Conservation (phyloP, 169 alveolate genomes). For the Plasmodium blacklocki region DNA sequence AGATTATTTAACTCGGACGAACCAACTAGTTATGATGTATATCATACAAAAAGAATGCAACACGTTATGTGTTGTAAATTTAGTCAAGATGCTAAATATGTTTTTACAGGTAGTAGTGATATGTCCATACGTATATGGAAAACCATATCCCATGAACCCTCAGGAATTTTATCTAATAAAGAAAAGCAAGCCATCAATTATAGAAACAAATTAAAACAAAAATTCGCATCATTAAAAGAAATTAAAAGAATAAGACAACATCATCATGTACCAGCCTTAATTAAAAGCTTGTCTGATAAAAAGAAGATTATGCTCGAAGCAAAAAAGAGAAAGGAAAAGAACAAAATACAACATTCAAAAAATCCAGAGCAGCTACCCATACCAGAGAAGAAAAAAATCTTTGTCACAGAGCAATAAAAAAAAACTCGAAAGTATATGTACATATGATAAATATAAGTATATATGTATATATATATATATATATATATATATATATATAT, state of each 20-base stretch:
- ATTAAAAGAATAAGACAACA: slow-evolving; percentile 90
- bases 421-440: background rate
- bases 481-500: slow-evolving; percentile 18
- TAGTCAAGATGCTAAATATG: slow-evolving; percentile 95
- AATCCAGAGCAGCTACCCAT: slow-evolving; percentile 27
- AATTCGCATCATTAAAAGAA: slow-evolving; percentile 88
- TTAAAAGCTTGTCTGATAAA: slow-evolving; percentile 84
- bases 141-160: slow-evolving; percentile 83
- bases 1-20: slow-evolving; percentile 94
- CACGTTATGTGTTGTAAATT: slow-evolving; percentile 91
- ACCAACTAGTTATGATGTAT: slow-evolving; percentile 96
- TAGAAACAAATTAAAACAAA: slow-evolving; percentile 88
- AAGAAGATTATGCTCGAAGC: slow-evolving; percentile 83
- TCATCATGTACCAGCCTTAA: slow-evolving; percentile 90
- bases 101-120: slow-evolving; percentile 97
- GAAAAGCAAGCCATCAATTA: slow-evolving; percentile 91
- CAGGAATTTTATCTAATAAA: slow-evolving; percentile 82
- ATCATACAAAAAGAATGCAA: slow-evolving; percentile 98
- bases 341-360: slow-evolving; percentile 69
- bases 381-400: slow-evolving; percentile 65
- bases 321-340: slow-evolving; percentile 81
- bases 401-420: slow-evolving; percentile 63
- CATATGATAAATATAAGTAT: background rate
- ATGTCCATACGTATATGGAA: slow-evolving; percentile 98
- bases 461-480: slow-evolving; percentile 16